Evolutionary conservation across 257 asterid genomes (phyloP), one percentile per base, ranked within the genome.

Genomic region (Primulina huaijiensis): DNA sequence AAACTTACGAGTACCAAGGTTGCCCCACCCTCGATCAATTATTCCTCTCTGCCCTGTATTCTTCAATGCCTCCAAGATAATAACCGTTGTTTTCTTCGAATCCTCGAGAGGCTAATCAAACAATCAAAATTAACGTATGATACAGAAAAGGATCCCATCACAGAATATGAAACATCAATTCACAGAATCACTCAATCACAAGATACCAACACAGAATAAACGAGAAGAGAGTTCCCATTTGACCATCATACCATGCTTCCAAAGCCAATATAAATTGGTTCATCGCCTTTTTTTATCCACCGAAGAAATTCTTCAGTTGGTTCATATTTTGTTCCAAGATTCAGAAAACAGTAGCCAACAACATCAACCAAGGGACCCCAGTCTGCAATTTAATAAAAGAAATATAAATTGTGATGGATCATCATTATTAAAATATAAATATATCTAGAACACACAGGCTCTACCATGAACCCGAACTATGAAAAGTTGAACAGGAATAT

Each of bases 1-100:
- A 77, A 56, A 88, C 98, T 84, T 86, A 91, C 99, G 61, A 70
- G 84, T 72, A 63, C 99, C 99, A 73, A 94, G 97, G 72, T 89
- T 93, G 52, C 99, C 99, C 99, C 99, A 94, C 70, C 99, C 99
- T 65, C 92, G 90, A 82, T 91, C 97, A 52, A 94, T 87, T 76
- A 94, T 94, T 76, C 98, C 99, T 79, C 99, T 82, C 77, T 94
- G 97, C 33, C 96, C 96, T 11, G 98, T 89, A 78, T 62, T 87
- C 78, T 79, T 83, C 74, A 94, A 72, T 40, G 99, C 93, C 70
- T 91, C 99, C 90, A 91, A 78, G 70, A 94, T 91, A 62, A 83
- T 80, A 60, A 65, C 75, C 1, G 96, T 91, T 27, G 96, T 91
- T 82, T 81, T 84, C 81, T 77, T 79, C 71, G 97, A 74, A 82